A percentile compares a stretch with the other conserved stretches of the same genome.
phyloP scores from a whole-genome alignment of 345 rosid species.

The Draba incana region DNA sequence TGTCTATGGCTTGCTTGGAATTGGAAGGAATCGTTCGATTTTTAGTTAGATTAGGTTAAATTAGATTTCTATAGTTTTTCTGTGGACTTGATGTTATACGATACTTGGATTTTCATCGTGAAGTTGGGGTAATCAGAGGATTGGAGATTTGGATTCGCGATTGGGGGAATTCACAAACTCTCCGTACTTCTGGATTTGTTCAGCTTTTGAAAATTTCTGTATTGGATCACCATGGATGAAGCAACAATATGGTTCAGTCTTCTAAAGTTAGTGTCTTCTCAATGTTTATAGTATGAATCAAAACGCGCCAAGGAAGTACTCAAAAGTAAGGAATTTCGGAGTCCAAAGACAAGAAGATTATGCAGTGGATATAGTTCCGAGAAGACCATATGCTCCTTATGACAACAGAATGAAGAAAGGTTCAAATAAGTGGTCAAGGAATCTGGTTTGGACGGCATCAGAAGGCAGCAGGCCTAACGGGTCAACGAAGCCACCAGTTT shows the following conservation, averaged over 20 bases:
- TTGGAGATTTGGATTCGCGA: too few species aligned
- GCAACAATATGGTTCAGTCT: constrained; percentile 32
- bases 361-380: constrained; percentile 28
- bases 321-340: constrained; percentile 23
- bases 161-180: too few species aligned
- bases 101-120: constrained; percentile 3
- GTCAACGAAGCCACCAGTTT: constrained; percentile 18
- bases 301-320: constrained; percentile 38
- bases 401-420: constrained; percentile 18
- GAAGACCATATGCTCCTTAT: constrained; percentile 26
- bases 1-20: constrained; percentile 10
- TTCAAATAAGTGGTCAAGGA: constrained; percentile 25
- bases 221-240: constrained; percentile 38
- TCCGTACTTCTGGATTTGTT: too few species aligned
- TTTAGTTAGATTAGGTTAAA: constrained; percentile 20
- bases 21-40: constrained; percentile 2
- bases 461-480: constrained; percentile 21
- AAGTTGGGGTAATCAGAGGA: neutral
- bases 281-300: constrained; percentile 39
- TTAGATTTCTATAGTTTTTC: constrained; percentile 2
- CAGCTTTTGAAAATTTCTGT: too few species aligned
- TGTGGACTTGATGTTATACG: constrained; percentile 23
- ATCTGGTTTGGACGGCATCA: constrained; percentile 42
- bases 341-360: constrained; percentile 23
- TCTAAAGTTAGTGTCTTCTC: constrained; percentile 32